Evolutionary conservation across 148 eudicot genomes (phyloP).

Genomic region (Rhododendron vialii): DNA sequence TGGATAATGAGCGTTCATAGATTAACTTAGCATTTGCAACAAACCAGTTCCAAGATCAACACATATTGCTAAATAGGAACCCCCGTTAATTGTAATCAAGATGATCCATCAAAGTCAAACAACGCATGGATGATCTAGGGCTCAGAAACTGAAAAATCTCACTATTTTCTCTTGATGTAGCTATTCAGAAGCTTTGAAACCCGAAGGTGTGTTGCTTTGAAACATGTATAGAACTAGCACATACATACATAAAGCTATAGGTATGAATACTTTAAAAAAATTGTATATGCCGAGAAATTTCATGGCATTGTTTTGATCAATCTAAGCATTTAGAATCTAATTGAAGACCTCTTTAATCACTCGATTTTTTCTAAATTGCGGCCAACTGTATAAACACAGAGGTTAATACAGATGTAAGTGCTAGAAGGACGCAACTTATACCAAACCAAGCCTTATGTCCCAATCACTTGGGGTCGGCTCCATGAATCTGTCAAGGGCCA

Average conservation of each 20-base stretch:
- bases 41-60: background rate
- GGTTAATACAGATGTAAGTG: background rate
- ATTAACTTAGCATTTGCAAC: background rate
- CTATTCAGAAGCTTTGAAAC: background rate
- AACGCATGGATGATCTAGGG: background rate
- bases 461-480: too few relatives aligned
- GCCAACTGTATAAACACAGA: background rate
- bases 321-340: background rate
- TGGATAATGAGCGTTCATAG: background rate
- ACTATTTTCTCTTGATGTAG: background rate
- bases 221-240: background rate
- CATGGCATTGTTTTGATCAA: background rate
- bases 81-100: background rate
- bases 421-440: background rate
- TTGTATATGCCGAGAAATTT: background rate
- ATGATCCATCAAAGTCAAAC: background rate
- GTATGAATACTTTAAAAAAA: background rate
- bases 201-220: background rate
- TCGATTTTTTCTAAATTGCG: background rate
- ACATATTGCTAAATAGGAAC: background rate
- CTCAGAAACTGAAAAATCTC: background rate
- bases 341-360: background rate
- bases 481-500: too few relatives aligned
- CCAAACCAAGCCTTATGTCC: too few relatives aligned
- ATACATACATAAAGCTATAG: background rate